Percentiles rank a stretch among this genome's conserved stretches.
phyloP scores from a whole-genome alignment of 257 asterid genomes.

The Solanum sparsipilum region DNA sequence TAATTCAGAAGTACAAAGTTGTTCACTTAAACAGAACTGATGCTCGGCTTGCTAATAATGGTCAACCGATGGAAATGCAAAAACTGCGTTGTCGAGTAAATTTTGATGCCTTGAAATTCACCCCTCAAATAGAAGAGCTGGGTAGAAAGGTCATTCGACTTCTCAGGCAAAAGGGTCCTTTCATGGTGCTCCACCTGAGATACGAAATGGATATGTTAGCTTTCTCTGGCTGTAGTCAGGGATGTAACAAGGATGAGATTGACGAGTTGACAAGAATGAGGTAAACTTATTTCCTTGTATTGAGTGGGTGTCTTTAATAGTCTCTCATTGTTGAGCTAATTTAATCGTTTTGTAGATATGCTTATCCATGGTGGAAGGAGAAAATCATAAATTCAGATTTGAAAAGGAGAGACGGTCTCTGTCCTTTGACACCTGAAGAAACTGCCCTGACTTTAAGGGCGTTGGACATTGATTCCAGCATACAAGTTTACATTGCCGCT shows the following conservation, averaged over 20 bases:
- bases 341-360: slow-evolving; percentile 42
- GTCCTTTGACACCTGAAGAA: slow-evolving; percentile 98
- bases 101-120: slow-evolving; percentile 66
- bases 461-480: slow-evolving; percentile 54
- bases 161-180: slow-evolving; percentile 75
- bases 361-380: slow-evolving; percentile 99
- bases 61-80: slow-evolving; percentile 78
- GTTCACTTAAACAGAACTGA: slow-evolving; percentile 90
- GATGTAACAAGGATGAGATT: slow-evolving; percentile 71
- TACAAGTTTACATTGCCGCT: slow-evolving; percentile 91
- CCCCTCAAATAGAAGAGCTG: slow-evolving; percentile 89
- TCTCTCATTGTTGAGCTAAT: slow-evolving; percentile 12
- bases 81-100: slow-evolving; percentile 91
- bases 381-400: slow-evolving; percentile 75
- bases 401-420: slow-evolving; percentile 90
- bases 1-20: slow-evolving; percentile 81
- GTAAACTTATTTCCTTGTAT: slow-evolving; percentile 13
- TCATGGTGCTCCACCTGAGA: slow-evolving; percentile 92
- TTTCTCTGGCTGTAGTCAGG: slow-evolving; percentile 94
- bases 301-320: background rate
- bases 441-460: slow-evolving; percentile 82
- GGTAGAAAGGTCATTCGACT: slow-evolving; percentile 77
- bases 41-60: slow-evolving; percentile 87
- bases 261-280: slow-evolving; percentile 93
- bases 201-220: slow-evolving; percentile 99